Base-by-base conservation (phyloP, 2,329 filamentous ascomycete species). In the Fonsecaea nubica region DNA sequence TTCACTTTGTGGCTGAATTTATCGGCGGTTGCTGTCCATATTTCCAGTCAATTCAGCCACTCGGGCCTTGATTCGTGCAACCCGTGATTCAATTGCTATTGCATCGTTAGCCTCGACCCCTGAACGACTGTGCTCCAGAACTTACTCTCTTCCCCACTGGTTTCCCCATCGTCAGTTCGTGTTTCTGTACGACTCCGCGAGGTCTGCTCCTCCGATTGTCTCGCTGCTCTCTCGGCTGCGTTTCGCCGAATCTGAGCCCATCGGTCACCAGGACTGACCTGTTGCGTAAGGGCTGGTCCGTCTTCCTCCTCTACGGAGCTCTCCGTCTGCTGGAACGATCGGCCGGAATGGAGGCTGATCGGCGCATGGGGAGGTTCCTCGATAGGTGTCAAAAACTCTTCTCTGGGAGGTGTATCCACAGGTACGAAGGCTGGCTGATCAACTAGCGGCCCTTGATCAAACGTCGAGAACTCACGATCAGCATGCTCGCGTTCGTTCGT, bases 231-330 rank as follows among this genome's bases (percentile, higher is more conserved):
- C 68, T 95, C 90, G 3, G 93, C 93, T 10, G 95, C 95, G 74
- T 97, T 97, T 84, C 93, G 94, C 71, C 93, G 88, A 72, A 98
- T 97, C 79, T 96, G 92, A 0, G 94, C 94, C 95, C 95, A 99
- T 62, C 94, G 89, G 76, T 97, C 93, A 70, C 90, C 84, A 36
- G 83, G 81, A 25, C 57, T 70, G 38, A 70, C 67, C 32, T 69
- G 63, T 12, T 62, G 52, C 13, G 65, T 56, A 30, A 67, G 58
- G 12, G 72, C 21, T 71, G 68, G 66, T 32, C 68, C 72, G 9
- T 75, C 72, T n/a, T 73, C 72, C 45, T 69, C 72, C 54, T 73
- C 69, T 36, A 45, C 53, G 4, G 61, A 64, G 55, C 52, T 64
- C 35, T 67, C 64, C 18, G 54, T 50, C 21, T 57, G 55, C 57